phyloP scores from a whole-genome alignment of 2,329 filamentous ascomycete genomes.

The Venturia oleaginea region DNA sequence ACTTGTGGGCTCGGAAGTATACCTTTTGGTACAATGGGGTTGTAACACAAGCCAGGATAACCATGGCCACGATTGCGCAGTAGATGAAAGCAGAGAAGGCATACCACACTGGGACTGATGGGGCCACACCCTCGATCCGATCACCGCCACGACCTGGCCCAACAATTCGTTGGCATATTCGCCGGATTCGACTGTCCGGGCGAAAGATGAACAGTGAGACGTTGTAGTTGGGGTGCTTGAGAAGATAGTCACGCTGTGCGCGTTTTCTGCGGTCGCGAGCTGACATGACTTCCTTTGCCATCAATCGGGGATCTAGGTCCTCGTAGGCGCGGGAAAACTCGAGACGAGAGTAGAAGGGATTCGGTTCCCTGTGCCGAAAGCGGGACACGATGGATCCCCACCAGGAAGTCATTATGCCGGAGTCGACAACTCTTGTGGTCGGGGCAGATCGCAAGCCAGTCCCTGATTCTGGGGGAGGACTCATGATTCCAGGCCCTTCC shows the following conservation, averaged over 20 bases:
- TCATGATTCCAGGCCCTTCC: constrained; percentile 18
- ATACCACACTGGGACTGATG: constrained; percentile 87
- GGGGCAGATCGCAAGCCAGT: constrained; percentile 26
- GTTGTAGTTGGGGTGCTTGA: constrained; percentile 83
- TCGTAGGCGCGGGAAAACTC: constrained; percentile 63
- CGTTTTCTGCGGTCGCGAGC: constrained; percentile 74
- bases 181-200: constrained; percentile 67
- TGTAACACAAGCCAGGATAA: constrained; percentile 87
- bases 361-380: constrained; percentile 64
- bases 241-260: constrained; percentile 84
- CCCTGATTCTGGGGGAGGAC: constrained; percentile 17
- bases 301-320: constrained; percentile 70
- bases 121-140: constrained; percentile 80
- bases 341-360: constrained; percentile 87
- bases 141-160: constrained; percentile 81
- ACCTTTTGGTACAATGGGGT: constrained; percentile 90
- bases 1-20: constrained; percentile 58
- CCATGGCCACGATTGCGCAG: constrained; percentile 90
- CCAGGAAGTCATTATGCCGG: constrained; percentile 49
- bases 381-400: constrained; percentile 52
- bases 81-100: constrained; percentile 90
- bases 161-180: constrained; percentile 78
- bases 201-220: constrained; percentile 81
- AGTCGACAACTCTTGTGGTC: constrained; percentile 39
- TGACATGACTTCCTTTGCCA: constrained; percentile 84